Conservation (phyloP, 2,329 filamentous ascomycete genomes). For the Trichoderma oligosporum region DNA sequence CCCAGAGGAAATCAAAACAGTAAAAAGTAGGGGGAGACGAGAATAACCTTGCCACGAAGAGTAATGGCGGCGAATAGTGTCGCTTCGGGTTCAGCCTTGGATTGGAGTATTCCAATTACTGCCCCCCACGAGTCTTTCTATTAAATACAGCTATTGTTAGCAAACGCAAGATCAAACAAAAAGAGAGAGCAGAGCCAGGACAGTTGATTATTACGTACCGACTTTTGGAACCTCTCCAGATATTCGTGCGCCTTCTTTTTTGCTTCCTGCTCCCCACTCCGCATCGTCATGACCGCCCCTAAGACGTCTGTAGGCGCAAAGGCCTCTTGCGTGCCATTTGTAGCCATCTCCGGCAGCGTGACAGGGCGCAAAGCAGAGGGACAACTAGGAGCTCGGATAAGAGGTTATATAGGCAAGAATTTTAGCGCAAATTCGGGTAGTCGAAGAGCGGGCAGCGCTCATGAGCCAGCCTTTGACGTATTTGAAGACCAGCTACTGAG, state of each 20-base stretch:
- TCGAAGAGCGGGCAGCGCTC: constrained; percentile 25
- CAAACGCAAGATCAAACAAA: not conserved
- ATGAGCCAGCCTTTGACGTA: constrained; percentile 22
- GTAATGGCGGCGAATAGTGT: constrained; percentile 96
- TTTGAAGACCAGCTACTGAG: not conserved
- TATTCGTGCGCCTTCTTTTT: constrained; percentile 91
- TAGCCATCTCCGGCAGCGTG: constrained; percentile 54
- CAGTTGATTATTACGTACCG: constrained; percentile 51
- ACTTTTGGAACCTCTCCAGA: constrained; percentile 96
- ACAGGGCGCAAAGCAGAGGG: not conserved
- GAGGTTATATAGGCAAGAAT: constrained; percentile 10
- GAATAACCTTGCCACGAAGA: constrained; percentile 85
- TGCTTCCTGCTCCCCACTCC: constrained; percentile 72
- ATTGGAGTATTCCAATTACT: constrained; percentile 81
- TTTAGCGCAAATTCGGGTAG: constrained; percentile 25
- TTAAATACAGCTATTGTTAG: constrained; percentile 21
- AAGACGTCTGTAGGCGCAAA: constrained; percentile 75
- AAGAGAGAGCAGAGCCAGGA: not conserved
- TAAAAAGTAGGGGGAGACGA: not conserved
- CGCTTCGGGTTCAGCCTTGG: constrained; percentile 73
- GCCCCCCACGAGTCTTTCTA: constrained; percentile 89
- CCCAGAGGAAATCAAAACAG: not conserved
- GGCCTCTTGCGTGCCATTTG: constrained; percentile 61
- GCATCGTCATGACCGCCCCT: constrained; percentile 87
- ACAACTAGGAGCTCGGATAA: not conserved